Conservation (phyloP, 2,329 filamentous ascomycete genomes). For the Trichophyton mentagrophytes region DNA sequence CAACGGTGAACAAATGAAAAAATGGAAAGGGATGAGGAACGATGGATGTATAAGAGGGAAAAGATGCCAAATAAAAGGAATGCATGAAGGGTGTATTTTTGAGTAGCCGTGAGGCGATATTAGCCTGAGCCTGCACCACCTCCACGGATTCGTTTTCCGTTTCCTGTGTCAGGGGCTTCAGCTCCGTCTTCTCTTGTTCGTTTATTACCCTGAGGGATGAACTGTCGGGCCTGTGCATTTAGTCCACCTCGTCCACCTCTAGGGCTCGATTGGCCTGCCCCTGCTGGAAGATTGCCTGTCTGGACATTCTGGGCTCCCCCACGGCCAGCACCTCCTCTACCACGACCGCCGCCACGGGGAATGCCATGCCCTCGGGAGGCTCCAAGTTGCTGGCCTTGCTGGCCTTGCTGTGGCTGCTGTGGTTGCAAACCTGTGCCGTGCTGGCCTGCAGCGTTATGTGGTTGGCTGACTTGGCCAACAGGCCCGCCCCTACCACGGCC, state of each 20-base stretch:
- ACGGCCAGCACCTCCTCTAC: constrained; percentile 30
- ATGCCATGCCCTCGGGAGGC: constrained; percentile 27
- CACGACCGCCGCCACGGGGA: constrained; percentile 32
- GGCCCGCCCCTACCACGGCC: constrained; percentile 23
- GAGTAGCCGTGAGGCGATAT: not conserved
- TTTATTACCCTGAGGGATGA: constrained; percentile 46
- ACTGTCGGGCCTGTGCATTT: constrained; percentile 40
- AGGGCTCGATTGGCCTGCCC: constrained; percentile 20
- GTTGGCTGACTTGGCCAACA: constrained; percentile 21
- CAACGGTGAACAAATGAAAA: not conserved
- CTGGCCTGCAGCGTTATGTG: constrained; percentile 21
- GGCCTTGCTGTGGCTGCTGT: constrained; percentile 20
- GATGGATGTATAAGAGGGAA: not conserved
- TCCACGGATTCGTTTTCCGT: constrained; percentile 38
- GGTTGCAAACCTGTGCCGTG: constrained; percentile 17
- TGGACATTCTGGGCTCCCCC: constrained; percentile 35
- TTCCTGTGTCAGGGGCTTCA: constrained; percentile 25
- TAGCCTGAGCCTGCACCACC: constrained; percentile 16
- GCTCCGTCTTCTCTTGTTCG: constrained; percentile 41
- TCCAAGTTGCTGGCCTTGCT: constrained; percentile 19
- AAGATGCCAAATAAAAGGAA: not conserved
- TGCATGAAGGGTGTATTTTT: not conserved
- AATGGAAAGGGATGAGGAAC: not conserved
- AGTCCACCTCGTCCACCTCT: constrained; percentile 29
- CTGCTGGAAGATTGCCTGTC: constrained; percentile 22